These are phyloP conservation scores for Fonsecaea monophora DNA, from an alignment of 2,329 filamentous ascomycete genomes.

Conservation along the genomic window DNA sequence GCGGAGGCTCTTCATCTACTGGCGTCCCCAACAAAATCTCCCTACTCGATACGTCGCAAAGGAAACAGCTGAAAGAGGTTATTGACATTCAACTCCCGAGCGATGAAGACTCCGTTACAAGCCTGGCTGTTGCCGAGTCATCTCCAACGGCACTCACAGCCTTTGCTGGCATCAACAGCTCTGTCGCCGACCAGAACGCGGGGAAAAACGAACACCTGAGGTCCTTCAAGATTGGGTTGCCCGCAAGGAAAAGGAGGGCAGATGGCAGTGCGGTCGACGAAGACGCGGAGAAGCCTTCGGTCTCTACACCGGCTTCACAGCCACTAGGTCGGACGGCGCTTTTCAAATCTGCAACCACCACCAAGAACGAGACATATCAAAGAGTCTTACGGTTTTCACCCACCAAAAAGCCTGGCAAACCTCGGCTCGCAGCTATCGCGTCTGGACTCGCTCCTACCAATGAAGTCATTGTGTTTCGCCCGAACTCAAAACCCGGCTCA, in stretches of 20 bases:
- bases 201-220: conserved; percentile 86
- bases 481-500: conserved; percentile 60
- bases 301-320: conserved; percentile 35
- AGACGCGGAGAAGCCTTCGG: conserved; percentile 32
- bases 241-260: conserved; percentile 51
- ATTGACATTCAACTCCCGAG: conserved; percentile 79
- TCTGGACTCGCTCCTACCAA: conserved; percentile 77
- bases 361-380: conserved; percentile 66
- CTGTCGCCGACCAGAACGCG: conserved; percentile 71
- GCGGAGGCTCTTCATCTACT: conserved; percentile 80
- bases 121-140: conserved; percentile 73
- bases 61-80: conserved; percentile 67
- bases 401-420: conserved; percentile 48
- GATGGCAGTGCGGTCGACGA: conserved; percentile 33
- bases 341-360: conserved; percentile 45
- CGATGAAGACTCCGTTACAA: conserved; percentile 88
- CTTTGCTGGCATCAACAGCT: conserved; percentile 85
- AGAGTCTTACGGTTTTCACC: conserved; percentile 64
- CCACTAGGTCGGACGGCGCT: conserved; percentile 45
- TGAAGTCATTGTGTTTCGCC: conserved; percentile 80
- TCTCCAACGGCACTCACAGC: conserved; percentile 59
- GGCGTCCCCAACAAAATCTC: conserved; percentile 86
- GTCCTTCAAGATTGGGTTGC: conserved; percentile 70
- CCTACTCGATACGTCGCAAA: conserved; percentile 72
- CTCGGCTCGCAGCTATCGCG: conserved; percentile 75